Percentiles rank a stretch among this genome's conserved stretches.
phyloP scores from a whole-genome alignment of 176 grass and related monocot genomes.

The Metroxylon sagu region DNA sequence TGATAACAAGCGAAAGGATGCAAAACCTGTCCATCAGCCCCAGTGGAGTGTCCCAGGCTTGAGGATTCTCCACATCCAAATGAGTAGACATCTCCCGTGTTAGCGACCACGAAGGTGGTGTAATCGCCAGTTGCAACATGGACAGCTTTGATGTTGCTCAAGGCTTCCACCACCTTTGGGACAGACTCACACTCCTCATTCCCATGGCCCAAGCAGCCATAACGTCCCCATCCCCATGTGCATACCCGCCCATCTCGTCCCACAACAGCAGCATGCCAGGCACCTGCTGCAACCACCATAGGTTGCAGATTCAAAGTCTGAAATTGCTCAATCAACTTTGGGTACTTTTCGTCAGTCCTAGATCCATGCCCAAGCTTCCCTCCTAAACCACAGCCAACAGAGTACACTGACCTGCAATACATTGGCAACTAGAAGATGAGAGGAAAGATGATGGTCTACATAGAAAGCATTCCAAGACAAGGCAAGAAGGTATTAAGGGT shows the following conservation, averaged over 20 bases:
- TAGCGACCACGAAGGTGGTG: slow-evolving; percentile 77
- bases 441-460: too few species aligned
- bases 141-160: slow-evolving; percentile 54
- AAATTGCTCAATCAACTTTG: slow-evolving; percentile 73
- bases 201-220: slow-evolving; percentile 92
- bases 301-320: slow-evolving; percentile 64
- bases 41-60: slow-evolving; percentile 62
- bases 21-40: slow-evolving; percentile 45
- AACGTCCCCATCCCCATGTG: slow-evolving; percentile 95
- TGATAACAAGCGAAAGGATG: not conserved
- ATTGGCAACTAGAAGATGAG: too few species aligned
- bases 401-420: slow-evolving; percentile 64
- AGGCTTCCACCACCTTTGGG: slow-evolving; percentile 72
- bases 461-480: too few species aligned
- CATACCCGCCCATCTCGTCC: slow-evolving; percentile 74
- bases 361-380: slow-evolving; percentile 84
- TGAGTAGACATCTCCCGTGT: slow-evolving; percentile 73
- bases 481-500: too few species aligned
- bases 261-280: slow-evolving; percentile 91
- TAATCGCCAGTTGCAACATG: slow-evolving; percentile 86
- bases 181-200: slow-evolving; percentile 84
- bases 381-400: slow-evolving; percentile 88
- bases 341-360: slow-evolving; percentile 79
- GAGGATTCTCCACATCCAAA: slow-evolving; percentile 90
- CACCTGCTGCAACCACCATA: slow-evolving; percentile 74